These are phyloP conservation scores for Flaveria robusta DNA, from an alignment of 129 eudicot genomes.

Conservation along the genomic window DNA sequence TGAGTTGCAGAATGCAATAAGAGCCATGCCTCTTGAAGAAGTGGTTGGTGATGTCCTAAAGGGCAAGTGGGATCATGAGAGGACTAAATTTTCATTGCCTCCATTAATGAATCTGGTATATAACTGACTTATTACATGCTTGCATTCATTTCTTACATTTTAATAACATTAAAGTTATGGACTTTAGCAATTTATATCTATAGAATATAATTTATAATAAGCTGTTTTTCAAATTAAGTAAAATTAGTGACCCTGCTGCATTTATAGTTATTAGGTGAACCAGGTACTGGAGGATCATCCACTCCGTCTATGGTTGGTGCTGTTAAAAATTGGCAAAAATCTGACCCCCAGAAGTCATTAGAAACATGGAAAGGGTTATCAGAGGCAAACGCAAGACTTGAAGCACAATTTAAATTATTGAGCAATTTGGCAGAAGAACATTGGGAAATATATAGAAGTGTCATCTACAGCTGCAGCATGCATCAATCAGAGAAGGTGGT, in stretches of 20 bases:
- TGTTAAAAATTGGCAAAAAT: constrained; percentile 90
- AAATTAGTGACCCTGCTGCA: constrained; percentile 10
- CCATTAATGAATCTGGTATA: constrained; percentile 38
- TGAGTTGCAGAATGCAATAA: constrained; percentile 62
- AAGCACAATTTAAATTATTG: constrained; percentile 57
- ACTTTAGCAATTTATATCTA: not conserved
- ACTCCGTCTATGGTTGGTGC: constrained; percentile 99
- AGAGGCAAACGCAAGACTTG: constrained; percentile 70
- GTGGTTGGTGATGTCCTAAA: constrained; percentile 66
- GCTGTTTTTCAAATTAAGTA: not conserved
- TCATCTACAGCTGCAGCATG: constrained; percentile 64
- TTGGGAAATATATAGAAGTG: constrained; percentile 54
- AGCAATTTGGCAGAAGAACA: constrained; percentile 61
- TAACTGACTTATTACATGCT: not conserved
- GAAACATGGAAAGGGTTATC: constrained; percentile 77
- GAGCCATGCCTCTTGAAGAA: constrained; percentile 62
- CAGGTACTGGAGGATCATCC: constrained; percentile 98
- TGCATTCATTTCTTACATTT: not conserved
- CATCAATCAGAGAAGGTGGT: constrained; percentile 69
- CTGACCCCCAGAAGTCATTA: constrained; percentile 71
- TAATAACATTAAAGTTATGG: not conserved
- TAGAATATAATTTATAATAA: not conserved
- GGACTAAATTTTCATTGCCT: constrained; percentile 79
- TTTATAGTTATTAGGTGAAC: constrained; percentile 87
- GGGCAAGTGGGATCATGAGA: constrained; percentile 91